Base-by-base conservation (phyloP, 2,329 filamentous ascomycete genomes). In the Zelopaecilomyces penicillatus region DNA sequence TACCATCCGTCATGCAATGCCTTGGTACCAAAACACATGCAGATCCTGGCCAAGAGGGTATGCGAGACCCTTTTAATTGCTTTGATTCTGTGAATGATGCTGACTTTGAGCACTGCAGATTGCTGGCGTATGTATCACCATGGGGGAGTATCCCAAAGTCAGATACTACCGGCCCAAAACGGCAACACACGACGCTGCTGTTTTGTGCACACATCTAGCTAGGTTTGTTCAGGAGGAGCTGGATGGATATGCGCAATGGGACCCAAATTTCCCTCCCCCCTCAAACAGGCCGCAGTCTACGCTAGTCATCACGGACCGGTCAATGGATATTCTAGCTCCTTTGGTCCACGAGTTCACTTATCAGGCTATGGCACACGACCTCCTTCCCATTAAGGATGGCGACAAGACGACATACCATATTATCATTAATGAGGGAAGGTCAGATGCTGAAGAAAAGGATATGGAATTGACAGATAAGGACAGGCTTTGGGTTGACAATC, bases 301-400 rank as follows among this genome's bases (percentile, higher is more conserved):
- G 1, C 76, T 98, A 1, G 72, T 95, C 57, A 85, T 98, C 49
- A 87, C 89, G 1, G 93, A 97, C 63, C 80, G 93, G 50, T 87
- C 89, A 6, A 93, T 98, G 85, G 93, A 98, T 62, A 66, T 96
- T 4, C 80, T 85, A 67, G 83, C 91, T 0, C 93, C 93, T 1
- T 68, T 97, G 8, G 61, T 97, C 4, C 93, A 98, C 65, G 93
- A 98, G 58, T 96, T 98, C 61, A 96, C 93, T 9, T 98, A 97
- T 62, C 93, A 98, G 65, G 89, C 93, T 41, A 97, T 98, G 91
- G 91, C 88, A 4, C 87, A 96, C 63, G 93, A 98, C 60, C 71
- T 98, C 6, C 69, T 98, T 30, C 85, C 85, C 0, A 88, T 98
- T 58, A 82, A 85, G 56, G 93, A 97, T 43, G 83, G 79, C 27